phyloP scores from a whole-genome alignment of 2,329 filamentous ascomycete genomes.

The Fusarium sp. region DNA sequence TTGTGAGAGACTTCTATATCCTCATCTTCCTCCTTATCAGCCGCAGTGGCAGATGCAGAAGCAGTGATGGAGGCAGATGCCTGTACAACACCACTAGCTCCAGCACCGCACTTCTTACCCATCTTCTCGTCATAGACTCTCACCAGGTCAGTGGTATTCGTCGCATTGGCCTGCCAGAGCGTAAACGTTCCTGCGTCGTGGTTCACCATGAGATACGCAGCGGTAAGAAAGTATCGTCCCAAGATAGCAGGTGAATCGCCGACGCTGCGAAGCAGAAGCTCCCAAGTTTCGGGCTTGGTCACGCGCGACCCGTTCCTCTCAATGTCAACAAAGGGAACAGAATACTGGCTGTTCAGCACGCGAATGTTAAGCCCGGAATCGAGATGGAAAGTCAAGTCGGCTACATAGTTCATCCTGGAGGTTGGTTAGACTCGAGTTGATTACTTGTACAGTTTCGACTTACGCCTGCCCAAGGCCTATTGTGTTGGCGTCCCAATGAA shows the following conservation, averaged over 20 bases:
- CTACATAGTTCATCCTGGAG: constrained; percentile 34
- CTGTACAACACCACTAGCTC: constrained; percentile 20
- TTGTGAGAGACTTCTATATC: background rate
- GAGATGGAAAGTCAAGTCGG: constrained; percentile 47
- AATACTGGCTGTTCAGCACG: constrained; percentile 47
- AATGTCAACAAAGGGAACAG: constrained; percentile 46
- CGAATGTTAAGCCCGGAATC: constrained; percentile 45
- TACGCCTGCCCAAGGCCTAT: constrained; percentile 29
- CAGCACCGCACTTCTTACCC: constrained; percentile 8
- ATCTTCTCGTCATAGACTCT: constrained; percentile 24
- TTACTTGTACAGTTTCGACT: background rate
- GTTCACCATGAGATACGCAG: constrained; percentile 53
- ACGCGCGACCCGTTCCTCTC: constrained; percentile 39
- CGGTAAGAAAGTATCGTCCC: constrained; percentile 50
- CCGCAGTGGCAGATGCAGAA: background rate
- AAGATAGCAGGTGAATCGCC: constrained; percentile 40
- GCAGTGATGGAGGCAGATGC: constrained; percentile 7
- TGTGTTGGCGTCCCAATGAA: constrained; percentile 34
- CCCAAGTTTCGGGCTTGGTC: constrained; percentile 24
- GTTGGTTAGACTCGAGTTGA: background rate
- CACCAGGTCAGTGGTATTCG: constrained; percentile 16
- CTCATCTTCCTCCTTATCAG: background rate
- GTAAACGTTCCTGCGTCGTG: constrained; percentile 49
- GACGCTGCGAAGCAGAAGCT: constrained; percentile 44
- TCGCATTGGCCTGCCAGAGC: constrained; percentile 50